Percentiles rank a stretch among this genome's conserved stretches.
Conservation (phyloP, 2,329 filamentous ascomycete genomes). For the Colletotrichum simmondsii region DNA sequence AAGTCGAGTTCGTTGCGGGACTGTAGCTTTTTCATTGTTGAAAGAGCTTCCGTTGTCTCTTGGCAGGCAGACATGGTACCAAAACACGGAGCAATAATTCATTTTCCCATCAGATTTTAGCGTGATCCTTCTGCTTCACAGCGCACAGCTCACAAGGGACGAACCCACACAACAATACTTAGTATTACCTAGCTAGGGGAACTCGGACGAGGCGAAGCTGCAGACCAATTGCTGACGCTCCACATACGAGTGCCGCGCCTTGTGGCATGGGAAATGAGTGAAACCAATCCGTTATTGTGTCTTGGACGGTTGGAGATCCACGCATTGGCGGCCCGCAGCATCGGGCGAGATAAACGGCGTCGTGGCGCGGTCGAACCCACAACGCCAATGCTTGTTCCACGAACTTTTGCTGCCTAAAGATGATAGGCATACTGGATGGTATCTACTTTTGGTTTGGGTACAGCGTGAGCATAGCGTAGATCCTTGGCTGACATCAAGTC, state of each 20-base stretch:
- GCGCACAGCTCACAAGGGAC: neutral
- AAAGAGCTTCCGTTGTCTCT: neutral
- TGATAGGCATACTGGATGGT: neutral
- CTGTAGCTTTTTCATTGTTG: neutral
- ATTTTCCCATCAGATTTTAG: neutral
- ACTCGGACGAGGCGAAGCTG: conserved; percentile 1
- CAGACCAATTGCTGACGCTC: neutral
- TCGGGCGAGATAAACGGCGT: neutral
- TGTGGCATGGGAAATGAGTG: neutral
- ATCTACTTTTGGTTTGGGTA: neutral
- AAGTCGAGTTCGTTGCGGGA: too few relatives aligned
- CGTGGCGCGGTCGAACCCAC: neutral
- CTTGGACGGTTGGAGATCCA: neutral
- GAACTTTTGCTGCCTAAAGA: neutral
- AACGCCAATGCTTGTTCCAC: neutral
- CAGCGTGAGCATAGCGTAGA: neutral
- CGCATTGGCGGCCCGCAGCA: neutral
- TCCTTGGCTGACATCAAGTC: neutral
- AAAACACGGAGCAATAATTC: neutral
- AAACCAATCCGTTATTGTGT: neutral
- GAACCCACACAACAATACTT: neutral
- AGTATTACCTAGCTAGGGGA: neutral
- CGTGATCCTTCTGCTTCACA: neutral
- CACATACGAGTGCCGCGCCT: neutral
- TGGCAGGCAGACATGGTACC: neutral